Base-by-base conservation (phyloP, 1,139 yeast species). In the Pichia sp. region DNA sequence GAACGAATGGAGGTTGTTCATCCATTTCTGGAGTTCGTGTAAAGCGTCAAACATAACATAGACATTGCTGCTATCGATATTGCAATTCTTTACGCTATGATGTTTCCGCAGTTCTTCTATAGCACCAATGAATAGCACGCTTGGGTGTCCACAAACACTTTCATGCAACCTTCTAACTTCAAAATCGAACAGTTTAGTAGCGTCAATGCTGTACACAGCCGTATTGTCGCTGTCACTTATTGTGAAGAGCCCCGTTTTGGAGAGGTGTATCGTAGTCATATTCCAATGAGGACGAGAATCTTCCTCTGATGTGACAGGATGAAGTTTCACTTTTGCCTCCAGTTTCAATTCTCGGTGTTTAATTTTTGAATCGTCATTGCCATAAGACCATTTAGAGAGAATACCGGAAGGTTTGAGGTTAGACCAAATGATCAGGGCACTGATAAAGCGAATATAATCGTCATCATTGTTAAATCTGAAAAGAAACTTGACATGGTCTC, bases 21-120 rank as follows among this genome's bases (percentile, higher is more conserved):
- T 69, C 95, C 96, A 86, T 55, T 83, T 93, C 48, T 81, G 93
- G 37, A 80, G 66, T 55, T 84, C 94, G 24, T 77, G 74, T 46
- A 75, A 76, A 28, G 77, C 62, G 1, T 83, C 80, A 47, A 85
- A 84, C 11, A 17, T 46, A 9, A 45, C 33, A 8, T 22, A n/a
- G 6, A 15, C n/a, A 13, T 19, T 11, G 6, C 8, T 13, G n/a
- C 22, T 23, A 14, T 22, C 21, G n/a, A 18, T 17, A 23, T 16
- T 22, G n/a, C n/a, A n/a, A 22, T 18, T 10, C 8, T 3, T 4
- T n/a, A 22, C 12, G 10, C 27, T 46, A 45, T 68, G 71, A 36
- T 63, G 62, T 48, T 59, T 59, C 40, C 88, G 62, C 33, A 80
- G 56, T 35, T 69, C 74, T 33, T 68, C 63, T 30, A 79, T 64